Evolutionary conservation across 2,329 filamentous ascomycete species (phyloP), one percentile per base, ranked within the genome.

Genomic region (Tympanopsis confertula): DNA sequence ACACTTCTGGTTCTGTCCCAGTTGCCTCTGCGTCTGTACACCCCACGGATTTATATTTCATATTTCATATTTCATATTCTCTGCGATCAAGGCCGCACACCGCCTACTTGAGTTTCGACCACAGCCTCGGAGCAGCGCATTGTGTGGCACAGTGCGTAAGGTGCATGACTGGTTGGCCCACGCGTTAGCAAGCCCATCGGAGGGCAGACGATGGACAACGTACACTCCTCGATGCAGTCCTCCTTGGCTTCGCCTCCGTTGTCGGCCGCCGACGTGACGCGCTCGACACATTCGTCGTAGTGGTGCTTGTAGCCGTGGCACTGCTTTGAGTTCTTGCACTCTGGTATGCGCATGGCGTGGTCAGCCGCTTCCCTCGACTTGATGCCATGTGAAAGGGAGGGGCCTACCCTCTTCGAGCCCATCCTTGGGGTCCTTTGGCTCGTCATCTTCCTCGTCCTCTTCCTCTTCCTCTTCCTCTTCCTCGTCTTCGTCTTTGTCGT

Each of bases 201-300:
- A 24, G 33, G 19, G 37, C 13, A 29, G 13, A 18, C 5, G 20
- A 17, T 12, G 26, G 2, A 14, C 14, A 36, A 68, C 77, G 61
- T 71, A 82, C 78, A 82, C 62, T 82, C 78, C 62, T 82, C 78
- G 46, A 82, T 73, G 49, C 78, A 82, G 61, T 82, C 76, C 63
- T 82, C 78, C 46, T 73, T 68, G 46, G 74, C 59, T n/a, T 26
- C 22, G 18, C 63, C 72, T 64, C 78, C 77, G 63, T 69, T 69
- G 47, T 77, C 64, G 44, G 67, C 63, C 50, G 79, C 69, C 48
- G 76, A 69, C 37, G 69, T 76, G 45, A 82, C 78, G 51, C 78
- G 75, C 65, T 80, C 74, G 46, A 74, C 74, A 58, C 78, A 82
- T 58, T 81, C 74, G 43, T 81, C 76, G 57, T 72, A 82, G 65